These are phyloP conservation scores for Dictyostelium brefeldianum DNA, from an alignment of 78 protist species.

Conservation along the genomic window DNA sequence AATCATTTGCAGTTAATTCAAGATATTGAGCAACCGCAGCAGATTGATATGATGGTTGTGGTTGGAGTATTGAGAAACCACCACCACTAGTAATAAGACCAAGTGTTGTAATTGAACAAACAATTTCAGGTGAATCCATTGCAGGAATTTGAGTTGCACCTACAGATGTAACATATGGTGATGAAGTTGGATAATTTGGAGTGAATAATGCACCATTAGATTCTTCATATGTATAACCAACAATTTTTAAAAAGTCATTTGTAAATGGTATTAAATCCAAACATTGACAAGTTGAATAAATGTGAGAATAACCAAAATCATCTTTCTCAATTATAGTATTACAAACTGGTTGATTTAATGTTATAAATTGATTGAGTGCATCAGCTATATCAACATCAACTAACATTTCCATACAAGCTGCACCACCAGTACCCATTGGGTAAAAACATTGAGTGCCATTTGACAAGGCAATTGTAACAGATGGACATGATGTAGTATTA, in stretches of 20 bases:
- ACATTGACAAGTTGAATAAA: constrained; percentile 60
- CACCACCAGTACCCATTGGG: background rate
- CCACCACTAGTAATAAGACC: constrained; percentile 76
- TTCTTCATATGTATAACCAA: constrained; percentile 27
- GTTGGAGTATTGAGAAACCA: constrained; percentile 67
- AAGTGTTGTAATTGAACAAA: constrained; percentile 53
- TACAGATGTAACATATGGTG: constrained; percentile 80
- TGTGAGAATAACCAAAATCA: constrained; percentile 13
- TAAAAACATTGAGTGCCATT: background rate
- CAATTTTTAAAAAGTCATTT: background rate
- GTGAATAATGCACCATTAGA: constrained; percentile 51
- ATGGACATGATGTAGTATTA: background rate
- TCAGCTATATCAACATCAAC: no score
- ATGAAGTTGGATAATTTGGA: constrained; percentile 81
- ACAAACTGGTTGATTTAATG: background rate
- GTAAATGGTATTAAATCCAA: background rate
- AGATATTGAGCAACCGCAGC: constrained; percentile 34
- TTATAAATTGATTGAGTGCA: no score
- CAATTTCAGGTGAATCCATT: constrained; percentile 23
- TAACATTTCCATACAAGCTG: background rate
- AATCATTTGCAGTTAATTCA: background rate
- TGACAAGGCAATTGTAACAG: background rate
- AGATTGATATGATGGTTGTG: constrained; percentile 79
- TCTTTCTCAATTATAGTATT: constrained; percentile 35
- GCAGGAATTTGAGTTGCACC: constrained; percentile 61